A percentile compares a stretch with the other conserved stretches of the same genome.
Conservation (phyloP, 2,329 filamentous ascomycete genomes). For the Xylariaceae sp. region DNA sequence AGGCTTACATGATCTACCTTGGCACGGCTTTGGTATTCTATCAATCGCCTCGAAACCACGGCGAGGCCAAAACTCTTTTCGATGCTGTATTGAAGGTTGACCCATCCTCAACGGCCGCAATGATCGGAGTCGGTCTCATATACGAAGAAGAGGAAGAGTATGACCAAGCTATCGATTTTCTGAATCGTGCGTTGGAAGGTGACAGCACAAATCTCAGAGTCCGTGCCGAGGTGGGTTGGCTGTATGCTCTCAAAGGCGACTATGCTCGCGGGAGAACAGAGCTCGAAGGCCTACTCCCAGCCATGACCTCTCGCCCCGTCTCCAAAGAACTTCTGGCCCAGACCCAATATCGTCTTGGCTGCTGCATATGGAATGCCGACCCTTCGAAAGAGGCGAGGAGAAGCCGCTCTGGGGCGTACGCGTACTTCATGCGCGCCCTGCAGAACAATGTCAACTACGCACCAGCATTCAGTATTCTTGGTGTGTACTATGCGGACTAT, state of each 20-base stretch:
- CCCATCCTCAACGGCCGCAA: slow-evolving; percentile 67
- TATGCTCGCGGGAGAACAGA: slow-evolving; percentile 62
- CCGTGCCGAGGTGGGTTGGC: slow-evolving; percentile 85
- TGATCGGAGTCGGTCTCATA: slow-evolving; percentile 87
- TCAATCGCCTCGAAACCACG: slow-evolving; percentile 82
- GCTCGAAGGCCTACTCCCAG: slow-evolving; percentile 61
- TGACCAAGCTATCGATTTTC: slow-evolving; percentile 71
- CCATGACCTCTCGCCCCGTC: slow-evolving; percentile 52
- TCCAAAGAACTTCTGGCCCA: slow-evolving; percentile 72
- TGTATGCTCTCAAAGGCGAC: slow-evolving; percentile 76
- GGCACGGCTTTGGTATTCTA: slow-evolving; percentile 87
- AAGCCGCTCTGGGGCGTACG: slow-evolving; percentile 75
- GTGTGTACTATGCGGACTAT: slow-evolving; percentile 88
- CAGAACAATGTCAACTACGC: slow-evolving; percentile 85
- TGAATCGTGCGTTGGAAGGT: slow-evolving; percentile 67
- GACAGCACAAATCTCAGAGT: slow-evolving; percentile 73
- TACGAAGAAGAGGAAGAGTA: slow-evolving; percentile 92
- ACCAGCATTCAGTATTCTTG: slow-evolving; percentile 84
- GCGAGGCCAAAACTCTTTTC: slow-evolving; percentile 82
- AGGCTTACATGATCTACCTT: slow-evolving; percentile 70
- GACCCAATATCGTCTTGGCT: slow-evolving; percentile 79
- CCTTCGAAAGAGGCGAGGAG: slow-evolving; percentile 68
- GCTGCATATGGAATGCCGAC: slow-evolving; percentile 82
- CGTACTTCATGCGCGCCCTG: slow-evolving; percentile 74
- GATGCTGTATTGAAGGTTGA: slow-evolving; percentile 74